Conservation (phyloP, 257 asterid species). For the Fraxinus americana region DNA sequence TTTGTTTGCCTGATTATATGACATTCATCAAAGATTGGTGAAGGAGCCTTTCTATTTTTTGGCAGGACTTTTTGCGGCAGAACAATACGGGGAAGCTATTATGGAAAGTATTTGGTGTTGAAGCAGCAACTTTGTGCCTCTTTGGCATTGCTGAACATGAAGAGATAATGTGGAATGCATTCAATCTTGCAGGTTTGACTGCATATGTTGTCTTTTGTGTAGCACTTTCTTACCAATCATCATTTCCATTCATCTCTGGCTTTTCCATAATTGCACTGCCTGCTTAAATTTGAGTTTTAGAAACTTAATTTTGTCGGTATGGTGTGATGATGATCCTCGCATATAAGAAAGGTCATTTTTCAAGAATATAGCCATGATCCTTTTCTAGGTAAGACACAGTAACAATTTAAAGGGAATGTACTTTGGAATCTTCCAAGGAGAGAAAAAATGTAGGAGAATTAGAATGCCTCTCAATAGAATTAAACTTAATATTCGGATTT, state of each 20-base stretch:
- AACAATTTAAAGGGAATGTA: not conserved
- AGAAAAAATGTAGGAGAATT: not conserved
- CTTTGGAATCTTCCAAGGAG: not conserved
- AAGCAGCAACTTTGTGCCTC: constrained; percentile 75
- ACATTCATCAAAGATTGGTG: constrained; percentile 4
- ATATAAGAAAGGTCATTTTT: not conserved
- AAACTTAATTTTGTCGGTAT: not conserved
- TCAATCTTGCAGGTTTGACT: constrained; percentile 58
- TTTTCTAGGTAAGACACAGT: not conserved
- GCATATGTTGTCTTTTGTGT: not conserved
- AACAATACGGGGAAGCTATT: constrained; percentile 94
- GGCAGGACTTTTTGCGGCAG: constrained; percentile 91
- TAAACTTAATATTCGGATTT: not conserved
- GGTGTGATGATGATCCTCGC: not conserved
- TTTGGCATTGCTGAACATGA: constrained; percentile 92
- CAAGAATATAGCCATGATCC: not conserved
- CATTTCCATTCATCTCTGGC: constrained; percentile 5
- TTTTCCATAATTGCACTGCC: constrained; percentile 4
- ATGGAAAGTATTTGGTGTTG: constrained; percentile 85
- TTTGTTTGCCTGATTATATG: constrained; percentile 9
- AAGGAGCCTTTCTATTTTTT: constrained; percentile 7
- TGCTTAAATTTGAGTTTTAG: constrained; percentile 8
- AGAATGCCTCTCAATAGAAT: not conserved
- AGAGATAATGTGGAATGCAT: constrained; percentile 85
- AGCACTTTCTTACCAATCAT: constrained; percentile 4